Evolutionary conservation across 2,329 filamentous ascomycete genomes (phyloP), one percentile per base, ranked within the genome.

Genomic region (Neofusicoccum laricinum): DNA sequence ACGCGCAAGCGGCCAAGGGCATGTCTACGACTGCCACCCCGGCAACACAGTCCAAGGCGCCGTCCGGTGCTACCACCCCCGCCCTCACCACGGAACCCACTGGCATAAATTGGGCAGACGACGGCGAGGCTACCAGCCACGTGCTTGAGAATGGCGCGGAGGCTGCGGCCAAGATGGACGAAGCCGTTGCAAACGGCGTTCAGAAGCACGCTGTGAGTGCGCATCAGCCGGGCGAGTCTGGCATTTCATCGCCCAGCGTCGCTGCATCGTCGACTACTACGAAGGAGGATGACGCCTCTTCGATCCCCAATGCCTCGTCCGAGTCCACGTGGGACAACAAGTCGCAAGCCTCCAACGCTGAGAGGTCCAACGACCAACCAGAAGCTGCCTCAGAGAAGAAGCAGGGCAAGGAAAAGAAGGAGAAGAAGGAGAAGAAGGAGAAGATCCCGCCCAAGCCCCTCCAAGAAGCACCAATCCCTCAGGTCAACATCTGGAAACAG

Each of bases 1-100:
- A 98, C 79, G 94, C 94, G 72, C 93, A 97, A 84, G 94, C 94
- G 74, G 94, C 94, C 66, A 95, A 95, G 78, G 92, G 93, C 73
- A 86, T 90, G 71, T 80, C 85, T 64, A 74, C 83, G 61, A 73
- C 80, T 63, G 72, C 79, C 64, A 73, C 80, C 59, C 76, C 81
- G 58, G 77, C 80, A 66, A 71, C 79, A 64, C 74, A 77, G 50
- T 72, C 79, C 32, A 84, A 84, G 72, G 74, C 76, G 19, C 70
- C 76, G 11, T 80, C 81, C 21, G 79, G 77, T 48, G 69, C 76
- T 25, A 73, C 72, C 14, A 80, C 78, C 45, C 76, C 80, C 30
- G 74, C 78, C 21, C 79, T 77, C 57, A 77, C 79, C 48, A 67
- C 73, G 36, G 70, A 71, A 63, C 69, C 75, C 17, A 72, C 78